A percentile compares a stretch with the other conserved stretches of the same genome.
Evolutionary conservation across 305 asterid species (phyloP).

Genomic region (Rubia peregrina): DNA sequence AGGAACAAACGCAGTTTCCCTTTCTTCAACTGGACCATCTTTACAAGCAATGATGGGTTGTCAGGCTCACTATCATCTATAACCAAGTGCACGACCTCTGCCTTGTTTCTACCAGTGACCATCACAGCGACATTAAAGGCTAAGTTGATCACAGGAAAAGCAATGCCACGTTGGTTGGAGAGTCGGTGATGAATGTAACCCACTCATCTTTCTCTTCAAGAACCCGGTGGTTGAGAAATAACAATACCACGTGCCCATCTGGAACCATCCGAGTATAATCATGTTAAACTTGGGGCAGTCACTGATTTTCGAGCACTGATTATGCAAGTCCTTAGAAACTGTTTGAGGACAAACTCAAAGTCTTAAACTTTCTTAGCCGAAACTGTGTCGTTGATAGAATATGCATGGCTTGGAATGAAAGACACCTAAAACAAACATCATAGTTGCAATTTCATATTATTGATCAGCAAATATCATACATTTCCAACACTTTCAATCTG

Average conservation of each 20-base stretch:
- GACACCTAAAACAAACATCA: no score
- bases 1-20: constrained; percentile 84
- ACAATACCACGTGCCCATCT: constrained; percentile 39
- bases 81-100: constrained; percentile 52
- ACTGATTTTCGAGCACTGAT: no score
- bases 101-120: constrained; percentile 39
- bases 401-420: no score
- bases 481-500: no score
- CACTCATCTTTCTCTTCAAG: constrained; percentile 60
- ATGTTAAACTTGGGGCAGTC: no score
- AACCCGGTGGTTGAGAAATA: constrained; percentile 55
- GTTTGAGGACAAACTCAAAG: no score
- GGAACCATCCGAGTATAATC: no score
- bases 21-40: constrained; percentile 49
- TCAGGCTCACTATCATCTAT: constrained; percentile 40
- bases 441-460: no score
- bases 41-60: constrained; percentile 43
- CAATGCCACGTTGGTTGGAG: constrained; percentile 71
- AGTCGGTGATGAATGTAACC: constrained; percentile 82
- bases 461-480: no score
- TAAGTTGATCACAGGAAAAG: constrained; percentile 77
- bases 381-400: no score
- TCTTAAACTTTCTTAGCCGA: no score
- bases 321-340: no score
- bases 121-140: constrained; percentile 67